Base-by-base conservation (phyloP, 306 rosid genomes). In the Pueraria montana region DNA sequence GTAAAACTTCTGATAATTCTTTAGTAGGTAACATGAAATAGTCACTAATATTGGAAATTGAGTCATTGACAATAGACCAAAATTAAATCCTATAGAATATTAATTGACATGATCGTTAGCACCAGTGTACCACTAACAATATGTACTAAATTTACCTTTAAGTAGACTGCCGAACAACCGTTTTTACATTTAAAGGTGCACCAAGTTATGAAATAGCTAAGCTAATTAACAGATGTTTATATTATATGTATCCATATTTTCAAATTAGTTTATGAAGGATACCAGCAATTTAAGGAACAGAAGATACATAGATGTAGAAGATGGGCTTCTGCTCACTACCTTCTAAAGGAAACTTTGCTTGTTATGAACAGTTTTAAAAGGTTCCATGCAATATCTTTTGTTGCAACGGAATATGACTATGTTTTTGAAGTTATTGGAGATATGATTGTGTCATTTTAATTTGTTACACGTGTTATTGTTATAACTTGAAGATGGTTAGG, bases 371-470 rank as follows among this genome's bases (percentile, higher is more conserved):
- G 49, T 30, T 14, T 30, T 27, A 62, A 62, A 27, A 27, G 42
- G 40, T 83, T 62, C 80, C 6, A 16, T 17, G 50, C 74, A 48
- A 72, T 34, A 46, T 62, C 3, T 30, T 48, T 46, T 71, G 55
- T 32, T 45, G 45, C 45, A 30, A n/a, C 5, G 42, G 32, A 48
- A 23, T 30, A 55, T 23, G 36, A 55, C 61, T 27, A 20, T 20
- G 17, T 71, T 45, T 40, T 58, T 55, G 13, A 30, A 27, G 49
- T 45, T 71, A 20, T 38, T 46, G 11, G 42, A 40, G 18, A 74
- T 48, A 55, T 73, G 34, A 40, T 67, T 66, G 58, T 53, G 56
- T 52, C 32, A 17, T 30, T 43, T 68, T 30, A 69, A 32, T 14
- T 30, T 12, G 43, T 65, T 17, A 40, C 48, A n/a, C n/a, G n/a